Conservation (phyloP, 768 basidiomycete genomes). For the Lepiota venenata region DNA sequence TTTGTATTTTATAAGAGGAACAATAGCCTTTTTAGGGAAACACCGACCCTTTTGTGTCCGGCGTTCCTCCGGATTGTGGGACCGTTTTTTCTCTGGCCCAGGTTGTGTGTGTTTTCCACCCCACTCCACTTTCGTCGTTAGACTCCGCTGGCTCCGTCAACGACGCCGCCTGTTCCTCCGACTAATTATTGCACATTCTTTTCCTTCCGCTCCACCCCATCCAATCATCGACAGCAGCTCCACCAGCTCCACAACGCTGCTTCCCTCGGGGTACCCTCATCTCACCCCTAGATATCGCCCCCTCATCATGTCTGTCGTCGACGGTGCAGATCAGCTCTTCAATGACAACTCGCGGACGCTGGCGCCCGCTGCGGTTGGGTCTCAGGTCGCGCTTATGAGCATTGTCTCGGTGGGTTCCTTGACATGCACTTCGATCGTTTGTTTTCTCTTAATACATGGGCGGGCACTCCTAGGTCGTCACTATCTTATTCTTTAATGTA, state of each 20-base stretch:
- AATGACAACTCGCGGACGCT: constrained; percentile 55
- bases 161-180: not conserved
- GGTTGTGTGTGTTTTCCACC: not conserved
- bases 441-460: constrained; percentile 3
- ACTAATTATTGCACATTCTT: constrained; percentile 1
- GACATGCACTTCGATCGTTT: not conserved
- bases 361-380: constrained; percentile 76
- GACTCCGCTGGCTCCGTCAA: not conserved
- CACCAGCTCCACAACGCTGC: constrained; percentile 2
- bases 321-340: constrained; percentile 37
- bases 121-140: not conserved
- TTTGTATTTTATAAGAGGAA: not conserved
- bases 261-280: not conserved
- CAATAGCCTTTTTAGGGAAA: not conserved
- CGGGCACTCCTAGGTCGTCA: constrained; percentile 47
- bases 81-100: too few relatives aligned
- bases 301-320: constrained; percentile 28
- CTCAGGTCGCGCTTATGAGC: constrained; percentile 75
- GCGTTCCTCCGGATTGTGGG: too few relatives aligned
- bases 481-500: constrained; percentile 74
- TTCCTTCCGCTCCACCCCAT: not conserved
- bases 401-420: constrained; percentile 60
- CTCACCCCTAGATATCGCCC: not conserved
- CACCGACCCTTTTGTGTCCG: not conserved
- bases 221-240: not conserved